Evolutionary conservation across 768 basidiomycete genomes (phyloP).

Genomic region (Hemileccinum impolitum): DNA sequence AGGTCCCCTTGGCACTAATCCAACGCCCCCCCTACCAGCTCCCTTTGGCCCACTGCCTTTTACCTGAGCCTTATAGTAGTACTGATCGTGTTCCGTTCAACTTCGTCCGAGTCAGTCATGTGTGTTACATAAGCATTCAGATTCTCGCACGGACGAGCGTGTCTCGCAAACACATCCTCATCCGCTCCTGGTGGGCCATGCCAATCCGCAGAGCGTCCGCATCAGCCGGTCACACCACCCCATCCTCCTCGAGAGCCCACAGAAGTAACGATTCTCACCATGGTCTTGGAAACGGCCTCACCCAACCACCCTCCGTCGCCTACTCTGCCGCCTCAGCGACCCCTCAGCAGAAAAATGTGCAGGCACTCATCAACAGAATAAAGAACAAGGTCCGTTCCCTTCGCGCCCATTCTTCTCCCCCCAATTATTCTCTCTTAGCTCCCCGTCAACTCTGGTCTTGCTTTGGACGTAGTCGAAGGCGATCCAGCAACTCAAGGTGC

Average conservation of each 20-base stretch:
- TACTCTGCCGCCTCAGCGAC: conserved; percentile 41
- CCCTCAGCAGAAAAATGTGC: conserved; percentile 80
- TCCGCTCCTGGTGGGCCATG: conserved; percentile 30
- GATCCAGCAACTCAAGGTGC: conserved; percentile 75
- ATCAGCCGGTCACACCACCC: conserved; percentile 40
- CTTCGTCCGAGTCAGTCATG: no score
- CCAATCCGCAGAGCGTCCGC: conserved; percentile 65
- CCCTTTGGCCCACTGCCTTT: background rate
- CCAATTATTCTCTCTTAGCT: conserved; percentile 45
- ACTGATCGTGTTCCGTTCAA: no score
- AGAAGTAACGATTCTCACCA: conserved; percentile 64
- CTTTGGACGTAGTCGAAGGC: conserved; percentile 68
- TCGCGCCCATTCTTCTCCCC: background rate
- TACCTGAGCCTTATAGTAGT: no score
- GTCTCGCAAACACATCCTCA: conserved; percentile 9
- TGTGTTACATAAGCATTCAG: conserved; percentile 24
- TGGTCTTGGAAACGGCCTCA: conserved; percentile 29
- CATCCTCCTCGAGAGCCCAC: conserved; percentile 48
- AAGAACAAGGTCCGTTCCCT: conserved; percentile 64
- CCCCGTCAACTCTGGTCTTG: conserved; percentile 78
- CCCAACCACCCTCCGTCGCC: conserved; percentile 34
- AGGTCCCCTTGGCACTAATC: background rate
- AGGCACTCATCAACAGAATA: conserved; percentile 74
- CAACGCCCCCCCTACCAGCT: background rate
- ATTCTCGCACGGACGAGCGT: conserved; percentile 22